Base-by-base conservation (phyloP, 495 filamentous ascomycete species). In the Lindgomyces ingoldianus region DNA sequence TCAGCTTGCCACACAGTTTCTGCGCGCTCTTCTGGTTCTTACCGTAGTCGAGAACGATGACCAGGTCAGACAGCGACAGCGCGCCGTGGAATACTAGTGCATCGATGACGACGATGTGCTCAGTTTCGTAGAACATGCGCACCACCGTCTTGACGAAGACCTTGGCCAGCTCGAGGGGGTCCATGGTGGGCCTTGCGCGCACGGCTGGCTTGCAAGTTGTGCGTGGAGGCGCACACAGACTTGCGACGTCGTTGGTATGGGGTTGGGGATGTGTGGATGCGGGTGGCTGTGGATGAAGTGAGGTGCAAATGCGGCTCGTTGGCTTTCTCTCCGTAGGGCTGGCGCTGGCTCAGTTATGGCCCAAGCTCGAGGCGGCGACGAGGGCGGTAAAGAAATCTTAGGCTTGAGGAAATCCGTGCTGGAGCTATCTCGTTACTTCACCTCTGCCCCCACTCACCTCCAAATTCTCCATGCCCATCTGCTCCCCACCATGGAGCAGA, bases 71-170 rank as follows among this genome's bases (percentile, higher is more conserved):
- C 69, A 95, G 36, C 1, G 48, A 33, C n/a, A 72, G 48, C 85
- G 90, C 89, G 64, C 89, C 91, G 78, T 99, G 94, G 36, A 92
- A 84, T 68, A 95, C 86, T 53, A 99, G 84, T 57, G 95, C 92
- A 82, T 99, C 94, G 33, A 99, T 78, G 18, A 96, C 85, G 26
- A 97, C 84, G 62, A 96, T 88, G 69, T 96, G 89, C 60, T 91
- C 85, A 50, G 88, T 92, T 54, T 91, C 85, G 79, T 96, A 96
- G 83, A 99, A 98, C 57, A 92, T 87, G 73, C 94, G 93, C 61
- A 86, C 88, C 54, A 93, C 88, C 69, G 85, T 93, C 73, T 92
- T 90, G 57, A 98, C 87, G 65, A 99, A 87, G 14, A 87, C 86
- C 73, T 91, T 89, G 33, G 92, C 91, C 49, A 94, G 83, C 73